Percentiles rank a stretch among this genome's conserved stretches.
These are phyloP conservation scores for Lentinula raphanica DNA, from an alignment of 768 basidiomycete species.

Conservation along the genomic window DNA sequence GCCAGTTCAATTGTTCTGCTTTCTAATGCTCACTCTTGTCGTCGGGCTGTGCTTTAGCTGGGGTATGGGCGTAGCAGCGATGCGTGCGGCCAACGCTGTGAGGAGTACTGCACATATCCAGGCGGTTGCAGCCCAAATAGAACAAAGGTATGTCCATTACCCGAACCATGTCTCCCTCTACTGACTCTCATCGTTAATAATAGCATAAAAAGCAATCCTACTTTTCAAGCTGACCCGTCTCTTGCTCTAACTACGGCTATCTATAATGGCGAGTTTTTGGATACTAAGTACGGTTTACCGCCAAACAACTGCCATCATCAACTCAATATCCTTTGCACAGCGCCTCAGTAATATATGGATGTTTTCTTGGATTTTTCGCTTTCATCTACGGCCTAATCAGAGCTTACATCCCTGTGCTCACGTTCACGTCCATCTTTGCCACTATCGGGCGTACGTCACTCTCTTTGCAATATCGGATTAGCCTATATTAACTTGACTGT, in stretches of 20 bases:
- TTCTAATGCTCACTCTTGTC: constrained; percentile 41
- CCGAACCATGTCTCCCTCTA: background rate
- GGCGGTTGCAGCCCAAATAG: constrained; percentile 20
- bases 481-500: background rate
- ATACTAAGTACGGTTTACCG: constrained; percentile 25
- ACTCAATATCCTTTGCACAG: constrained; percentile 15
- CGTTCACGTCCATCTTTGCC: constrained; percentile 40
- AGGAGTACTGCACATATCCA: constrained; percentile 28
- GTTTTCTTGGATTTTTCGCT: constrained; percentile 41
- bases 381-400: constrained; percentile 42
- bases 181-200: background rate
- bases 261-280: constrained; percentile 47
- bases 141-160: constrained; percentile 24
- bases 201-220: constrained; percentile 13
- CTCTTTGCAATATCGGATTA: background rate
- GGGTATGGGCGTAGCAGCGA: constrained; percentile 49
- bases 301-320: background rate
- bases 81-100: constrained; percentile 42
- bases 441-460: constrained; percentile 30
- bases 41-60: constrained; percentile 47
- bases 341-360: constrained; percentile 40
- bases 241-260: constrained; percentile 32
- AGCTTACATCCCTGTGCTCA: constrained; percentile 41
- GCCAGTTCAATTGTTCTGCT: constrained; percentile 43
- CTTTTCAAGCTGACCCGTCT: constrained; percentile 33